Evolutionary conservation across 495 filamentous ascomycete species (phyloP).

Genomic region (Penicilliopsis zonata): DNA sequence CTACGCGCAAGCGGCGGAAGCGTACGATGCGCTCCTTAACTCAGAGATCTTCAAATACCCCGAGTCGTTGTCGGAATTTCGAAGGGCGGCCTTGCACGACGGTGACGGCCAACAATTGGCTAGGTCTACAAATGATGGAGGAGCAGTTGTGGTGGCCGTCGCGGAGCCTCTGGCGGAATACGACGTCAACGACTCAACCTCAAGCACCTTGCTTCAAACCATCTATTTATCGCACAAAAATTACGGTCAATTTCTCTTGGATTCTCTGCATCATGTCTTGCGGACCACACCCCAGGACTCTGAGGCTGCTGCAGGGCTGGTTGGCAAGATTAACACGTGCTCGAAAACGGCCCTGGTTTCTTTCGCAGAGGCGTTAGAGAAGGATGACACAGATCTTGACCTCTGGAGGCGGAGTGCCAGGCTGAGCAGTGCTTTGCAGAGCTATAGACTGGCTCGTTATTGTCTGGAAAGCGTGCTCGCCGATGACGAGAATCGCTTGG

Average conservation of each 20-base stretch:
- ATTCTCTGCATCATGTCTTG: conserved; percentile 45
- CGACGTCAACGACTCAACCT: conserved; percentile 48
- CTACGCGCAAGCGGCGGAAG: conserved; percentile 64
- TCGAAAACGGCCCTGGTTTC: conserved; percentile 36
- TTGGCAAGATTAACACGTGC: conserved; percentile 12
- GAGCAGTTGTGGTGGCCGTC: conserved; percentile 27
- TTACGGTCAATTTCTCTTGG: conserved; percentile 77
- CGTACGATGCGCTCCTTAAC: conserved; percentile 73
- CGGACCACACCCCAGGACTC: conserved; percentile 13
- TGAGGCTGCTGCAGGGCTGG: conserved; percentile 26
- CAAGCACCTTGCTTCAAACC: conserved; percentile 74
- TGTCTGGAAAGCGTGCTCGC: conserved; percentile 88
- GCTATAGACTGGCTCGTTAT: conserved; percentile 65
- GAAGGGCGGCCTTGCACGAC: conserved; percentile 50
- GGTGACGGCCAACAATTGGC: conserved; percentile 28
- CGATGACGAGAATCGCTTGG: conserved; percentile 60
- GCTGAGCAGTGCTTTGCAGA: conserved; percentile 63
- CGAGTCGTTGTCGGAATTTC: conserved; percentile 70
- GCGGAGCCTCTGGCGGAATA: conserved; percentile 28
- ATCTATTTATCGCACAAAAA: conserved; percentile 93
- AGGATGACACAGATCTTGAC: conserved; percentile 85
- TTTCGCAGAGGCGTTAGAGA: conserved; percentile 68
- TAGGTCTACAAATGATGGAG: too few relatives aligned
- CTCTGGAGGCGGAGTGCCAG: conserved; percentile 84
- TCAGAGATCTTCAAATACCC: conserved; percentile 91